Evolutionary conservation across 2,329 filamentous ascomycete species (phyloP).

Genomic region (Colletotrichum camelliae): DNA sequence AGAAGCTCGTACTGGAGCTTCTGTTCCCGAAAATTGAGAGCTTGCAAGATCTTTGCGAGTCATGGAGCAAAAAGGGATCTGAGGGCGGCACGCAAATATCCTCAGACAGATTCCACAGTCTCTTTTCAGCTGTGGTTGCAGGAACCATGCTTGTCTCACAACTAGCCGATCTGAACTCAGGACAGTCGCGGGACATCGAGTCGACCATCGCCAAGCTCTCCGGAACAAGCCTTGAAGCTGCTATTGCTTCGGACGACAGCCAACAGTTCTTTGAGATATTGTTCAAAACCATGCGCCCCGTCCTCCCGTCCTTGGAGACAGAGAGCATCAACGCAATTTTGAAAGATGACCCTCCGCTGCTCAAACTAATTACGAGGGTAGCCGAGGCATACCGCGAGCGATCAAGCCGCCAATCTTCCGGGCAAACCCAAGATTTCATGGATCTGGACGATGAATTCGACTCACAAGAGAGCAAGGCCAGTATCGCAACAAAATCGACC

Average conservation of each 20-base stretch:
- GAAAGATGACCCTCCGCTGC: slow-evolving; percentile 42
- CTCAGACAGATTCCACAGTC: slow-evolving; percentile 56
- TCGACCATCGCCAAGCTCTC: slow-evolving; percentile 44
- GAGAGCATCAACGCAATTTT: slow-evolving; percentile 42
- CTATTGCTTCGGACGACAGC: slow-evolving; percentile 51
- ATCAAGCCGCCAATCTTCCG: slow-evolving; percentile 34
- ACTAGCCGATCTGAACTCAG: slow-evolving; percentile 50
- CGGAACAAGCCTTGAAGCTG: slow-evolving; percentile 43
- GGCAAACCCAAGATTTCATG: slow-evolving; percentile 59
- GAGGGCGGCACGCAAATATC: slow-evolving; percentile 57
- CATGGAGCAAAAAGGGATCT: slow-evolving; percentile 50
- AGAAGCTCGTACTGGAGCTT: slow-evolving; percentile 58
- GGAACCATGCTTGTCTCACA: slow-evolving; percentile 53
- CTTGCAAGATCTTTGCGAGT: slow-evolving; percentile 48
- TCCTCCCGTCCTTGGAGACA: slow-evolving; percentile 50
- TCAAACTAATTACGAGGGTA: slow-evolving; percentile 48
- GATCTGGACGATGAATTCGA: slow-evolving; percentile 71
- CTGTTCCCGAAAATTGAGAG: slow-evolving; percentile 59
- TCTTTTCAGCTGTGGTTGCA: slow-evolving; percentile 53
- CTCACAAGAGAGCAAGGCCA: slow-evolving; percentile 59
- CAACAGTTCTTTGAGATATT: slow-evolving; percentile 50
- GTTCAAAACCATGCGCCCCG: slow-evolving; percentile 48
- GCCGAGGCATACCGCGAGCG: slow-evolving; percentile 37
- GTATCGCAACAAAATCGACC: slow-evolving; percentile 36
- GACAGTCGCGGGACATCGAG: slow-evolving; percentile 55